Conservation (phyloP, 176 grass and related monocot species). For the Sorghum bicolor region DNA sequence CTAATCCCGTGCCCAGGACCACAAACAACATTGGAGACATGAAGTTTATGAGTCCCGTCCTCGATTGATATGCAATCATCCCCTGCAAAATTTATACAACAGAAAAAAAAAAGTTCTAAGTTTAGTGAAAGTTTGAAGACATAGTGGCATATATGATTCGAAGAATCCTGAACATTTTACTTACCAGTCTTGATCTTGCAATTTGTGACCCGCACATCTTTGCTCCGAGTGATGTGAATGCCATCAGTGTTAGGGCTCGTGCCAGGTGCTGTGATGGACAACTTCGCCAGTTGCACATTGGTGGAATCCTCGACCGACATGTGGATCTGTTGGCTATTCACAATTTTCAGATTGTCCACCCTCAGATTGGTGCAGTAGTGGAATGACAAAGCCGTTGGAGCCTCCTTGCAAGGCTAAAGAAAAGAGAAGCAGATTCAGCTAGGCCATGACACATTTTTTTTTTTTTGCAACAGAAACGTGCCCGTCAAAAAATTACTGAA, state of each 20-base stretch:
- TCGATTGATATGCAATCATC: conserved; percentile 43
- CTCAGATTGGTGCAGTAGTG: conserved; percentile 40
- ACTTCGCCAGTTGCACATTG: background rate
- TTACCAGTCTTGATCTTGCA: conserved; percentile 9
- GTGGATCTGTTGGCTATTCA: conserved; percentile 35
- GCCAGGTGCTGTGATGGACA: conserved; percentile 10
- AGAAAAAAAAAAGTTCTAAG: background rate
- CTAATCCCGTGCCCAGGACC: conserved; percentile 41
- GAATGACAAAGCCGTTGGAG: conserved; percentile 35
- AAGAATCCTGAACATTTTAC: background rate
- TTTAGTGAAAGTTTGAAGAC: background rate
- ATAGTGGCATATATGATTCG: background rate
- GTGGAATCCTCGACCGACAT: background rate
- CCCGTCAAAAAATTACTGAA: background rate
- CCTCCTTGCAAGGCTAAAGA: background rate
- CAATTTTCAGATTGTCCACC: conserved; percentile 4
- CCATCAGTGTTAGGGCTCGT: conserved; percentile 36
- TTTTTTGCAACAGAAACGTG: too few relatives aligned
- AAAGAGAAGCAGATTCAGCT: background rate
- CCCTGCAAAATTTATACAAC: background rate
- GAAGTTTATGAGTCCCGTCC: conserved; percentile 12
- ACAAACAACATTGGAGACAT: conserved; percentile 19
- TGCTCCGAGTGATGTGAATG: conserved; percentile 38
- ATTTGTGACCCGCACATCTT: conserved; percentile 10
- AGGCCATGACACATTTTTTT: too few relatives aligned